These are phyloP conservation scores for Phytophthora lateralis DNA, from an alignment of 352 stramenopile species.

Conservation along the genomic window DNA sequence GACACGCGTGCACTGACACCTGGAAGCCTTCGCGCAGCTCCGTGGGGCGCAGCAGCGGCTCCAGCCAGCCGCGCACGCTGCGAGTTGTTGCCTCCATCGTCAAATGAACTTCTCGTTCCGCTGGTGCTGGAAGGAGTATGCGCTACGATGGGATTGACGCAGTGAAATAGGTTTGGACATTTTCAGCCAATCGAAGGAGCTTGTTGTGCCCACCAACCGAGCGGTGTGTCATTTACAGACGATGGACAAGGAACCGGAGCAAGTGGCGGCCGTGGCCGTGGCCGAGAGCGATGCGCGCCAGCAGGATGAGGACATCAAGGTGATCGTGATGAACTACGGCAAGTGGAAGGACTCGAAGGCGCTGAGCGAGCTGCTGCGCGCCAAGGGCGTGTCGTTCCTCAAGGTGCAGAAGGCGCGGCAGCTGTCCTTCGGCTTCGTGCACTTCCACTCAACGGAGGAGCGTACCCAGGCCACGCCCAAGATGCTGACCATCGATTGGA, in stretches of 20 bases:
- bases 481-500: conserved; percentile 67
- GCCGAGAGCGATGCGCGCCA: conserved; percentile 10
- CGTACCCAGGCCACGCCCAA: conserved; percentile 56
- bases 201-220: background rate
- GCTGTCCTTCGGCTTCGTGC: conserved; percentile 82
- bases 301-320: conserved; percentile 70
- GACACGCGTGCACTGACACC: conserved; percentile 80
- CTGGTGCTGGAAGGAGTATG: background rate
- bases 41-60: conserved; percentile 56
- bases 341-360: conserved; percentile 84
- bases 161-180: background rate
- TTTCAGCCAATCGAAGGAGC: background rate
- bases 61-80: conserved; percentile 28
- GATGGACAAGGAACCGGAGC: conserved; percentile 11
- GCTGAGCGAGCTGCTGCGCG: conserved; percentile 58
- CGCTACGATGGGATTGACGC: background rate
- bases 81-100: conserved; percentile 11
- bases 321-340: conserved; percentile 90
- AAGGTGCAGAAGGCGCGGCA: conserved; percentile 83
- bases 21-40: conserved; percentile 74
- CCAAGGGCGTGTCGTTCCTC: conserved; percentile 57
- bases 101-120: conserved; percentile 5
- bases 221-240: background rate
- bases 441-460: conserved; percentile 64
- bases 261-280: background rate